Evolutionary conservation across 345 rosid species (phyloP), one percentile per base, ranked within the genome.

Genomic region (Lumnitzera littorea): DNA sequence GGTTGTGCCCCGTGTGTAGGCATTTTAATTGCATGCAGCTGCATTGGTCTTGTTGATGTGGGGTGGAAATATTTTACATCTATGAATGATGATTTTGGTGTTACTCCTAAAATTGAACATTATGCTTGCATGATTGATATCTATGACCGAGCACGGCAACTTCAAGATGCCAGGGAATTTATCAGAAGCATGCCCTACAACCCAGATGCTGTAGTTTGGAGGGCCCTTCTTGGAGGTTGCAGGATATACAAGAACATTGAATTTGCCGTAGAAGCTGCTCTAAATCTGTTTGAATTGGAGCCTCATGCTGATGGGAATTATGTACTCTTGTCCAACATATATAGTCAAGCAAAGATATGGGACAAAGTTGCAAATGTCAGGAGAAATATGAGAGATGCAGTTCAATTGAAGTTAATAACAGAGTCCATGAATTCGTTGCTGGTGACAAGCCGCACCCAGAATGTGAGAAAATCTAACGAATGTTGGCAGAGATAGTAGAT

Each of bases 281-380:
- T 50, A n/a, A 24, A 59, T 27, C 57, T 63, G 24, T 49, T 47
- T 12, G 46, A 72, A 8, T 58, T 52, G 66, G 66, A 64, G 12
- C 53, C 59, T 36, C 31, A 58, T 15, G 60, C 53, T 17, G 53
- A 49, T 0, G 62, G 64, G 0, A 59, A 50, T 58, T 55, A 52
- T 55, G 51, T 59, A 36, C 50, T 69, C 51, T 17, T 73, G 62
- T 73, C 77, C 4, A 73, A 73, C 58, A 63, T 73, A 31, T 46
- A 52, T 53, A 65, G 67, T 53, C 48, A 65, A 55, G 64, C 66
- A 47, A 62, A 62, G 58, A 61, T 57, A 55, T 73, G 77, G 77
- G 51, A 51, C 53, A 53, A 55, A 43, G 72, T 68, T 23, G 68
- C 50, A 15, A 51, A 60, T 49, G 23, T 64, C 15, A 68, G 73